A percentile compares a stretch with the other conserved stretches of the same genome.
phyloP scores from a whole-genome alignment of 1,284 basidiomycete genomes.

The Mixia osmundae region DNA sequence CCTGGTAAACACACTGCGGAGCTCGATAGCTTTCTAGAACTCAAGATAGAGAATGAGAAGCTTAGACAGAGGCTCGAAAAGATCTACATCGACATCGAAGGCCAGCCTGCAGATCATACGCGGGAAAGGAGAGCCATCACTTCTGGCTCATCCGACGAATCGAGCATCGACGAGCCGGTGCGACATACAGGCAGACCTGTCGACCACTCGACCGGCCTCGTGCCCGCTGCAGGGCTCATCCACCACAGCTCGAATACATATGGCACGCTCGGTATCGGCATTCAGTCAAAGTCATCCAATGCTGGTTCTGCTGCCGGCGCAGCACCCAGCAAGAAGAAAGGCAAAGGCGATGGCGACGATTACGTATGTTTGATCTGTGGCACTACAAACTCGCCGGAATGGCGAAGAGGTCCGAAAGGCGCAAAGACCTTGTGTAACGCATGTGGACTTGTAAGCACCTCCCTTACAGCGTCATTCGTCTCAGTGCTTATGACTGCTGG shows the following conservation, averaged over 20 bases:
- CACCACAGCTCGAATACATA: constrained; percentile 15
- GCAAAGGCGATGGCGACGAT: constrained; percentile 59
- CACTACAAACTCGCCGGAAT: constrained; percentile 13
- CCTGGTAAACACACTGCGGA: constrained; percentile 44
- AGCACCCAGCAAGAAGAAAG: constrained; percentile 25
- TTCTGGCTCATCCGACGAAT: neutral
- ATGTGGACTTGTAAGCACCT: constrained; percentile 12
- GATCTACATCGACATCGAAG: constrained; percentile 17
- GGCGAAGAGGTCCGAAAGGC: constrained; percentile 41
- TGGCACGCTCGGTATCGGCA: constrained; percentile 16
- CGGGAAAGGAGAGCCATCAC: neutral
- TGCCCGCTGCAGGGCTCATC: constrained; percentile 12
- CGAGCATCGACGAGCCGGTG: neutral
- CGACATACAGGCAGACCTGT: constrained; percentile 5
- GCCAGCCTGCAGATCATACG: neutral
- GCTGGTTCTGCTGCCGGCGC: neutral
- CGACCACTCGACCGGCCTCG: constrained; percentile 13
- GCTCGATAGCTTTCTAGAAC: constrained; percentile 50
- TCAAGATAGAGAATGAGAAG: constrained; percentile 50
- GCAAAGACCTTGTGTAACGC: constrained; percentile 69
- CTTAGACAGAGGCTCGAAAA: constrained; percentile 23
- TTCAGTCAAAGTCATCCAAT: constrained; percentile 7
- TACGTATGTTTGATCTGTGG: constrained; percentile 13
- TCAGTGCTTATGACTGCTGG: no score
- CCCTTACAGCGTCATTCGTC: no score